These are phyloP conservation scores for Nakazawaea wickerhamii DNA, from an alignment of 805 yeast species.

Conservation along the genomic window DNA sequence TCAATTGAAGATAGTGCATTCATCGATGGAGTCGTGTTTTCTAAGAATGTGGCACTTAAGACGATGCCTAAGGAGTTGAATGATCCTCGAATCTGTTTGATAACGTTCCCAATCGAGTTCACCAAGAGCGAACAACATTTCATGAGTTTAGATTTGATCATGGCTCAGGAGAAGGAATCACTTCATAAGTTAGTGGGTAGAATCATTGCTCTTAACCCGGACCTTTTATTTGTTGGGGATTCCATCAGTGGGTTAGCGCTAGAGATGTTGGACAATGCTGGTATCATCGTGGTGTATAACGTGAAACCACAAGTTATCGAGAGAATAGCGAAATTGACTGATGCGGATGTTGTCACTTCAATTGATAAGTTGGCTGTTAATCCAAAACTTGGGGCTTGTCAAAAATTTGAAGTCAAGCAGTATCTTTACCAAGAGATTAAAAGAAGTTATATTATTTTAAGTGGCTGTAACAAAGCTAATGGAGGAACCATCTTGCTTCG, in stretches of 20 bases:
- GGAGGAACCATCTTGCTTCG: conserved; percentile 88
- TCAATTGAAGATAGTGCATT: conserved; percentile 50
- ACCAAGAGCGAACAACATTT: conserved; percentile 71
- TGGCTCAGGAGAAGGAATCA: conserved; percentile 85
- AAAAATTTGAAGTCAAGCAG: conserved; percentile 61
- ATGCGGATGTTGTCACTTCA: conserved; percentile 80
- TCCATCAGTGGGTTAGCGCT: conserved; percentile 81
- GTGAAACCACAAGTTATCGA: conserved; percentile 79
- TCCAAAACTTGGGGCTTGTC: conserved; percentile 73
- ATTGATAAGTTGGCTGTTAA: conserved; percentile 76
- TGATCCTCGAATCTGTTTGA: conserved; percentile 71
- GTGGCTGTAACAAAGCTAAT: conserved; percentile 64
- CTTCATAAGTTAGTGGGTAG: conserved; percentile 76
- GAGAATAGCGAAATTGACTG: conserved; percentile 70
- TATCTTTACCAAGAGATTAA: conserved; percentile 50
- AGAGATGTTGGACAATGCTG: conserved; percentile 61
- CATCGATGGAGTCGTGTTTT: conserved; percentile 77
- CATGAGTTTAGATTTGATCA: conserved; percentile 74
- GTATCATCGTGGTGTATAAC: conserved; percentile 75
- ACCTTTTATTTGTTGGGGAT: conserved; percentile 70
- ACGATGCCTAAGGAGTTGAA: conserved; percentile 62
- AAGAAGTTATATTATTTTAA: conserved; percentile 72
- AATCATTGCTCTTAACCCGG: conserved; percentile 71
- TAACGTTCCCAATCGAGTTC: conserved; percentile 89
- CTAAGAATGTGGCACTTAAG: conserved; percentile 76